These are phyloP conservation scores for Cyberlindnera euphorbiiphila DNA, from an alignment of 805 yeast genomes.

Conservation along the genomic window DNA sequence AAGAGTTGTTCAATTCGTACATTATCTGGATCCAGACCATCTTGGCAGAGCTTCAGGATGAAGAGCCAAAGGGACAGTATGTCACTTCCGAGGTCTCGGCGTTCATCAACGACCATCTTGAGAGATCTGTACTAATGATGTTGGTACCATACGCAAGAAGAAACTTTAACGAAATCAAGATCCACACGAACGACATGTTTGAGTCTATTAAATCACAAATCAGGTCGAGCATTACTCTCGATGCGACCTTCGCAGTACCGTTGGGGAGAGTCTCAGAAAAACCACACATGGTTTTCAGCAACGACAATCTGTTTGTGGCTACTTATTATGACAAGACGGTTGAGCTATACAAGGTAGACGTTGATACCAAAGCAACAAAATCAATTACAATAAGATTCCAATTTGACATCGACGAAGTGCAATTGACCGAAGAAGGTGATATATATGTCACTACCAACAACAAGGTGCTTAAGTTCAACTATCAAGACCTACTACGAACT, in stretches of 20 bases:
- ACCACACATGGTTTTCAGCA: conserved; percentile 14
- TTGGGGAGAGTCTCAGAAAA: conserved; percentile 20
- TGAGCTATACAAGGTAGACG: conserved; percentile 16
- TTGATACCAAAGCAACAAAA: neutral
- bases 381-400: conserved; percentile 3
- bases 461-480: neutral
- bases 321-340: conserved; percentile 10
- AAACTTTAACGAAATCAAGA: conserved; percentile 22
- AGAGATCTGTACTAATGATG: conserved; percentile 21
- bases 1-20: conserved; percentile 40
- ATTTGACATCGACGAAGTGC: conserved; percentile 12
- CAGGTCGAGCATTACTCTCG: conserved; percentile 2
- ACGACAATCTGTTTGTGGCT: conserved; percentile 11
- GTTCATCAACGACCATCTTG: conserved; percentile 26
- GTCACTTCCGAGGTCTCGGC: conserved; percentile 27
- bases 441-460: conserved; percentile 8
- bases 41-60: conserved; percentile 28
- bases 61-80: conserved; percentile 17
- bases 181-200: conserved; percentile 23
- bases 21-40: conserved; percentile 38
- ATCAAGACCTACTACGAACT: neutral
- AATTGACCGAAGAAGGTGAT: conserved; percentile 12
- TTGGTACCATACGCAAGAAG: conserved; percentile 23
- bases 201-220: conserved; percentile 15
- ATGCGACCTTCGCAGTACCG: conserved; percentile 5